These are phyloP conservation scores for Diatrype stigma DNA, from an alignment of 2,329 filamentous ascomycete species.

Conservation along the genomic window DNA sequence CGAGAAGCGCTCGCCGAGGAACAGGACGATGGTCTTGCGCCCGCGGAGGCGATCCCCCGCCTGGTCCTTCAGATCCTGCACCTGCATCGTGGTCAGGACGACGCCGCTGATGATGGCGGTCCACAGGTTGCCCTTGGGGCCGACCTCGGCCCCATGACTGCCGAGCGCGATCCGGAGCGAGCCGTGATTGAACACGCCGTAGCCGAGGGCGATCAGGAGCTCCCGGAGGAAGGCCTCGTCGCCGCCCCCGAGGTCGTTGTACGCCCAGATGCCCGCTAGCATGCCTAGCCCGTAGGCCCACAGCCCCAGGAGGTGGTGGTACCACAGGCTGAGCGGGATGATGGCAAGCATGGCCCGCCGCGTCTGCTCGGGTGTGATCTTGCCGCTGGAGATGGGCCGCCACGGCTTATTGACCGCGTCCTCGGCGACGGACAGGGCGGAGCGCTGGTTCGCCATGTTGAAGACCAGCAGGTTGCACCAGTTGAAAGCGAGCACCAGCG, in stretches of 20 bases:
- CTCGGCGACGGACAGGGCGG: conserved; percentile 16
- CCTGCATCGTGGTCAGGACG: conserved; percentile 24
- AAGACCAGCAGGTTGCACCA: conserved; percentile 21
- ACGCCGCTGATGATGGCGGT: conserved; percentile 16
- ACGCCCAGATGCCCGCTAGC: conserved; percentile 17
- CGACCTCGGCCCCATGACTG: conserved; percentile 15
- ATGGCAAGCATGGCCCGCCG: conserved; percentile 18
- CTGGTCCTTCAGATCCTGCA: conserved; percentile 22
- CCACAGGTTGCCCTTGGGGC: conserved; percentile 14
- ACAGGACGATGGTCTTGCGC: conserved; percentile 18
- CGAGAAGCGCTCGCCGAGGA: conserved; percentile 17
- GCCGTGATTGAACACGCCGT: conserved; percentile 19
- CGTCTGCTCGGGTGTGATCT: conserved; percentile 20
- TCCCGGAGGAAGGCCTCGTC: conserved; percentile 18
- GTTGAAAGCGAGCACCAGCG: neutral
- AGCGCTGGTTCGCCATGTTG: conserved; percentile 23
- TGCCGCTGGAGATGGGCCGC: conserved; percentile 19
- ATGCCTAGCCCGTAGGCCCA: conserved; percentile 19
- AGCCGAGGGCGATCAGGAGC: conserved; percentile 18
- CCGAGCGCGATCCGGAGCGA: conserved; percentile 17
- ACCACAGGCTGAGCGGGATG: conserved; percentile 14
- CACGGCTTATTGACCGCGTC: conserved; percentile 26
- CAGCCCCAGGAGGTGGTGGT: conserved; percentile 17
- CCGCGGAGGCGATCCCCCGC: conserved; percentile 18
- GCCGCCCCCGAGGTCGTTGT: conserved; percentile 22